Base-by-base conservation (phyloP, 2,329 filamentous ascomycete genomes). In the Macrophomina tecta region DNA sequence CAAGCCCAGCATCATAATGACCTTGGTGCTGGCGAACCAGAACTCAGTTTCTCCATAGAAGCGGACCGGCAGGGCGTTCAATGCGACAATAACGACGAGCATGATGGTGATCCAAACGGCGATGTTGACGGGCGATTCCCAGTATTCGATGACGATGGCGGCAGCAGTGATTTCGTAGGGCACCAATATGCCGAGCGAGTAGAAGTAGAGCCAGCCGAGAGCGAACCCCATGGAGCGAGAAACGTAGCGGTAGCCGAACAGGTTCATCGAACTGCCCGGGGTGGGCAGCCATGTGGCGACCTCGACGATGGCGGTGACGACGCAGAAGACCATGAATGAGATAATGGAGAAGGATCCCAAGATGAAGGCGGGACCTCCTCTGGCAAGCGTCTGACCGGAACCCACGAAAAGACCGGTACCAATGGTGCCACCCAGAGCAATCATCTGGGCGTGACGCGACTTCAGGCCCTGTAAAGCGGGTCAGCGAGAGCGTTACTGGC, bases 201-300 rank as follows among this genome's bases (percentile, higher is more conserved):
- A 70, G 66, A 67, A 68, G 53, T 80, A 80, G 0, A 81, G 73
- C 78, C 79, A 83, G 3, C 82, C 82, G 69, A 83, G 75, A 8
- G 81, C 77, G 66, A 84, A 83, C 1, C 81, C 82, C 42, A 84
- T 70, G 42, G 75, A 77, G 23, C 76, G 75, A 28, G 81, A 80
- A 18, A 83, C 78, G 69, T 82, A 83, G 45, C 82, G 80, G 34
- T 78, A 76, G 67, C 77, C 77, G 75, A 85, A 84, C 72, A 83
- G 73, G 67, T 82, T 79, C 81, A 86, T 84, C 67, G 84, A 81
- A 67, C 46, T 80, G 72, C 84, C 83, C 34, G 86, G 80, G 69
- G 88, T 76, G 3, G 87, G 86, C 62, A 90, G 82, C 80, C 87
- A 89, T 38, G 87, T 83, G 28, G 87, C 86, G 80, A 90, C 86